A percentile compares a stretch with the other conserved stretches of the same genome.
Evolutionary conservation across 73 alveolate species (phyloP).

Genomic region (Blepharisma stoltei): DNA sequence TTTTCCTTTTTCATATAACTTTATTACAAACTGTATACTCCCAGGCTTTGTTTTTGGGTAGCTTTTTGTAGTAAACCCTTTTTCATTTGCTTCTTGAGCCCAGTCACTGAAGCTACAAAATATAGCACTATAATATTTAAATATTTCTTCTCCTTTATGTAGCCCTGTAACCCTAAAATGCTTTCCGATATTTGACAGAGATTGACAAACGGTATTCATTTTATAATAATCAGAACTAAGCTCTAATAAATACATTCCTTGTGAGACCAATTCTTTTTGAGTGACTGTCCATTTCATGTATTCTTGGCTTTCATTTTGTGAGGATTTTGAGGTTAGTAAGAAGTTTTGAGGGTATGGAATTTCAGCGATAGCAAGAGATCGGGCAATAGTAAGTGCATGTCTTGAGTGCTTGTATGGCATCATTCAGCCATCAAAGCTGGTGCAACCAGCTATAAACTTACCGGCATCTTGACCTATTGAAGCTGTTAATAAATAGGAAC

Average conservation of each 20-base stretch:
- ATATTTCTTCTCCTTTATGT: neutral
- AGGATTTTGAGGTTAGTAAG: no score
- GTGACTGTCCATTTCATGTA: no score
- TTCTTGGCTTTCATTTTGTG: no score
- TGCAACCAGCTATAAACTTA: neutral
- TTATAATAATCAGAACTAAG: neutral
- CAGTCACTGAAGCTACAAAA: neutral
- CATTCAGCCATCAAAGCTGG: neutral
- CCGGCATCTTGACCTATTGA: slow-evolving; percentile 18
- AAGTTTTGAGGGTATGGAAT: neutral
- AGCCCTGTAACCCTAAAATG: neutral
- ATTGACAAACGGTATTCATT: slow-evolving; percentile 6
- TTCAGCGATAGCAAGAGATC: neutral
- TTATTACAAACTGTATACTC: neutral
- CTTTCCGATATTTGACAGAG: neutral
- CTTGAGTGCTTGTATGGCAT: neutral
- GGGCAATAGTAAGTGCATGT: neutral
- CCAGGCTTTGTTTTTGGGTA: no score
- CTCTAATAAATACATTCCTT: slow-evolving; percentile 6
- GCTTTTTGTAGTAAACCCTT: no score
- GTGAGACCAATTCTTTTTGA: no score
- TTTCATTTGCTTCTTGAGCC: neutral
- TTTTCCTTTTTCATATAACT: neutral
- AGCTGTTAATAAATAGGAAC: neutral
- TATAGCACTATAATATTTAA: neutral